phyloP scores from a whole-genome alignment of 768 basidiomycete genomes.

The Daedalea quercina region DNA sequence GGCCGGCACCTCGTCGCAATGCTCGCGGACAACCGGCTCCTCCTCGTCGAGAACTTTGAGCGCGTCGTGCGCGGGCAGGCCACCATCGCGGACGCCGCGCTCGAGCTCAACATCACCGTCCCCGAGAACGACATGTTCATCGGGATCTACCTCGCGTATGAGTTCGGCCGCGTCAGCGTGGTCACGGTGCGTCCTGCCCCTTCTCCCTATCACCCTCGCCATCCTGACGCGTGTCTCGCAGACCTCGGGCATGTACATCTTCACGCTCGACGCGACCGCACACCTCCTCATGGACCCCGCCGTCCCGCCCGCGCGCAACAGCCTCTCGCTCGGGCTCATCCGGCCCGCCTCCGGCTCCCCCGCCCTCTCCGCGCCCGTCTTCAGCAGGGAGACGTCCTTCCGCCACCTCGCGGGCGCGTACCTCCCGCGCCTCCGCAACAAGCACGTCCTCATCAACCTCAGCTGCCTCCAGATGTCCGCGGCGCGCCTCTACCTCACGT shows the following conservation, averaged over 20 bases:
- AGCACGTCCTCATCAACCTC: conserved; percentile 9
- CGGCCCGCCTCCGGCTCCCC: background rate
- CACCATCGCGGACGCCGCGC: conserved; percentile 11
- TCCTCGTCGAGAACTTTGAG: conserved; percentile 30
- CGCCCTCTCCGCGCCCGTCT: background rate
- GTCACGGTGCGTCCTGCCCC: conserved; percentile 17
- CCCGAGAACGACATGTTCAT: background rate
- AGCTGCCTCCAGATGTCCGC: conserved; percentile 24
- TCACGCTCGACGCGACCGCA: conserved; percentile 17
- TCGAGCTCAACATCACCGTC: conserved; percentile 13
- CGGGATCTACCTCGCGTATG: conserved; percentile 23
- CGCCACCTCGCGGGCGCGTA: conserved; percentile 9
- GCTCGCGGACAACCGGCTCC: conserved; percentile 14
- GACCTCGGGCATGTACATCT: conserved; percentile 20
- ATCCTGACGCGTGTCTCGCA: background rate
- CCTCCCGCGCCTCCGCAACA: conserved; percentile 6
- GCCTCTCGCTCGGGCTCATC: background rate
- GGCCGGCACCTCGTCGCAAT: conserved; percentile 29
- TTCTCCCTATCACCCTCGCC: background rate
- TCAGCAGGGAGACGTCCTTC: conserved; percentile 9
- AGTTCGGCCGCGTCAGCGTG: conserved; percentile 19
- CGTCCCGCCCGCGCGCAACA: background rate
- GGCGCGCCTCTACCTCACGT: conserved; percentile 20
- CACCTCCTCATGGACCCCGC: conserved; percentile 13
- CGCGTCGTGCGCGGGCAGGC: conserved; percentile 19